Base-by-base conservation (phyloP, 352 stramenopile genomes). In the Globisporangium rhizosaccharum region DNA sequence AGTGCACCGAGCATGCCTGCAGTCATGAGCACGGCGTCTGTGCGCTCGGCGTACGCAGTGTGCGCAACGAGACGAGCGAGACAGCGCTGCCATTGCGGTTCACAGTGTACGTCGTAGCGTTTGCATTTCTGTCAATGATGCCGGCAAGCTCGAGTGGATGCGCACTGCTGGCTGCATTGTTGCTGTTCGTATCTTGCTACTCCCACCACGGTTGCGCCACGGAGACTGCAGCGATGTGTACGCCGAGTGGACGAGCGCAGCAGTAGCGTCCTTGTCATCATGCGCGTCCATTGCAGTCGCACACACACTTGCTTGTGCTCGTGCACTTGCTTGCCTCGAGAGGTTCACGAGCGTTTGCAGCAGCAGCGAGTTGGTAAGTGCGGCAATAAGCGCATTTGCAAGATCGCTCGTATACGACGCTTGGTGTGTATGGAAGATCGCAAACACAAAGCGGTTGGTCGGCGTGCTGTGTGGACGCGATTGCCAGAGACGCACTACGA, bases 11-110 rank as follows among this genome's bases (percentile, higher is more conserved):
- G 15, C 0, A 75, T 72, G 39, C 82, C 82, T 1, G 78, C 46
- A 6, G 63, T 47, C 75, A 92, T 92, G 7, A 92, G 64, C 36
- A 77, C 30, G 51, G 73, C 71, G 61, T 92, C 83, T 4, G 66
- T 70, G 0, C 41, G 18, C 53, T 92, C 81, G 2, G 82, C 76
- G 26, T 62, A 77, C 45, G 44, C 25, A 68, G 62, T 50, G 46
- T 9, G 3, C 20, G 5, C 3, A 61, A 18, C 33, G 50, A 23
- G 26, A 55, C 46, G 23, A 50, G 25, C n/a, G 39, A 30, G 53
- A 36, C 30, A 7, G 9, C n/a, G 51, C n/a, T 36, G 51, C 0
- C 11, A 26, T 20, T 56, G 50, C 8, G n/a, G 3, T 28, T 56
- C 10, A n/a, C n/a, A n/a, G n/a, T n/a, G n/a, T n/a, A n/a, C n/a